Evolutionary conservation across 495 filamentous ascomycete species (phyloP), one percentile per base, ranked within the genome.

Genomic region (Hypoxylon intermedium): DNA sequence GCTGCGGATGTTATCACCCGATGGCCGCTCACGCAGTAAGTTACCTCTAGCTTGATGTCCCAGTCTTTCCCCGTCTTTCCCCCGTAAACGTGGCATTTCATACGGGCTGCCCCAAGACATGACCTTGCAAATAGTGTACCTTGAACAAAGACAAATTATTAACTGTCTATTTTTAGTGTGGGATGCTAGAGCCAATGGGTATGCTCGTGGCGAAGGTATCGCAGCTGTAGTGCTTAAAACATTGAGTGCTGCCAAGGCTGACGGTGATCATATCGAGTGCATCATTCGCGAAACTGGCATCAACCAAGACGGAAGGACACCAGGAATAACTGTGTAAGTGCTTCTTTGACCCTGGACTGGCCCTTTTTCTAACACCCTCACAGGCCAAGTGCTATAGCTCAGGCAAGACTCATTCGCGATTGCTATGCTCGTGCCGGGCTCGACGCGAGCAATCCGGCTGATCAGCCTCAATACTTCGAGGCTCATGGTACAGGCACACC

Each of bases 141-240:
- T n/a, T n/a, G n/a, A n/a, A n/a, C n/a, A n/a, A n/a, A n/a, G n/a
- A n/a, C n/a, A n/a, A n/a, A n/a, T n/a, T n/a, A n/a, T n/a, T n/a
- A n/a, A n/a, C n/a, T n/a, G n/a, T n/a, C n/a, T n/a, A n/a, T n/a
- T n/a, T n/a, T n/a, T n/a, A n/a, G 72, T 75, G 33, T 77, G 74
- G 54, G 85, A 87, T 45, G 70, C 73, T 0, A 41, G 59, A 0
- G 88, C 86, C 0, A 75, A 87, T 62, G 88, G 88, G 0, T 91
- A 87, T 67, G 87, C 31, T 0, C 82, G 89, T 7, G 79, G 86
- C 6, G 83, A 81, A n/a, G 77, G 89, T 0, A 80, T 85, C 5
- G 75, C 64, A 18, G 72, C 74, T 0, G 19, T 86, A 0, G 67
- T 78, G 5, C 18, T 89, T 2, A 89, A 88, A 57, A 66, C 55